phyloP scores from a whole-genome alignment of 2,329 filamentous ascomycete genomes.

The Colletotrichum nymphaeae region DNA sequence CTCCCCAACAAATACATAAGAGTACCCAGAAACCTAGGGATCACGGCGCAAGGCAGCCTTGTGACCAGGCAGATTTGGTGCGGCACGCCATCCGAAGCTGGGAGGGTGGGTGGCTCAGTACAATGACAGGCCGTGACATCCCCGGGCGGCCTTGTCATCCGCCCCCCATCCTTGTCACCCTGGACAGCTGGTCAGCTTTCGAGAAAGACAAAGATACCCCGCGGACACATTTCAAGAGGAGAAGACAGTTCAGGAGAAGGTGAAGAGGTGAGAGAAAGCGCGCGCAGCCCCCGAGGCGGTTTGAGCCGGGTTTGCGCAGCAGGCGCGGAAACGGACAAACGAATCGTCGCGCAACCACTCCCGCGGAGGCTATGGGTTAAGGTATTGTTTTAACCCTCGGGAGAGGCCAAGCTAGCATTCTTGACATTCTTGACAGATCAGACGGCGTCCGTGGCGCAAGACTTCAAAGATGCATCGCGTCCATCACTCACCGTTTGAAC shows the following conservation, averaged over 20 bases:
- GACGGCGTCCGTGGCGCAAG: not conserved
- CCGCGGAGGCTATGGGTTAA: not conserved
- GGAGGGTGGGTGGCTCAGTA: conserved; percentile 30
- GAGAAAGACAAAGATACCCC: conserved; percentile 3
- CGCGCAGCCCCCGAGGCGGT: not conserved
- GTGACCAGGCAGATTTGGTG: conserved; percentile 34
- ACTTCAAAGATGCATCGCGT: conserved; percentile 2
- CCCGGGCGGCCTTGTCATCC: conserved; percentile 25
- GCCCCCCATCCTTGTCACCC: conserved; percentile 20
- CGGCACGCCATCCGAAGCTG: conserved; percentile 33
- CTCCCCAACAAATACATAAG: conserved; percentile 14
- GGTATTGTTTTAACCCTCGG: not conserved
- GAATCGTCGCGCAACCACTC: not conserved
- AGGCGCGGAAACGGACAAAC: not conserved
- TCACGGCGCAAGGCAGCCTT: conserved; percentile 28
- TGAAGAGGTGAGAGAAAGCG: not conserved
- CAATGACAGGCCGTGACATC: conserved; percentile 27
- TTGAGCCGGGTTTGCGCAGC: not conserved
- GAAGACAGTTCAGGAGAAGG: not conserved
- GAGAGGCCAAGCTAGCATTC: not conserved
- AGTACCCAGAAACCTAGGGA: not conserved
- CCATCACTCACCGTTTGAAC: not conserved
- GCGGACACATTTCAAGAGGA: not conserved
- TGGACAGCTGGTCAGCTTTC: conserved; percentile 24
- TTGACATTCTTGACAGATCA: conserved; percentile 14